phyloP scores from a whole-genome alignment of 176 grass and related monocot genomes.

The Oryza longistaminata region DNA sequence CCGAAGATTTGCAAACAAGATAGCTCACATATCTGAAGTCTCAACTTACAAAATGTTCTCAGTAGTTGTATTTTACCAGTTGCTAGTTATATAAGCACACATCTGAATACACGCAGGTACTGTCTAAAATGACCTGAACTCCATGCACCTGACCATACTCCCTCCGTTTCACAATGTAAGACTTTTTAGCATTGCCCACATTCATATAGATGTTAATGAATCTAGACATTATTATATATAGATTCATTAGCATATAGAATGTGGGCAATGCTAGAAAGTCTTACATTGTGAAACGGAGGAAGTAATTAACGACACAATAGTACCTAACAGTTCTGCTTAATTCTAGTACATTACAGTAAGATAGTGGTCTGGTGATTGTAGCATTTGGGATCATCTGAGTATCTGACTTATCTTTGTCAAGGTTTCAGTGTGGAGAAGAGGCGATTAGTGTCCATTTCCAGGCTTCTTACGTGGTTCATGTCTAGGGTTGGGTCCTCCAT shows the following conservation, averaged over 20 bases:
- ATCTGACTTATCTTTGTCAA: neutral
- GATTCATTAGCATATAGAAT: no score
- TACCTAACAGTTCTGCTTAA: neutral
- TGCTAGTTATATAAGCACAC: neutral
- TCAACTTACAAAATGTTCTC: neutral
- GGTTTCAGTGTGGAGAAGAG: neutral
- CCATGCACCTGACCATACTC: neutral
- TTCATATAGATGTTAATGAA: no score
- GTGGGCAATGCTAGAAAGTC: no score
- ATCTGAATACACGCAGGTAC: neutral
- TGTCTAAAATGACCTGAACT: neutral
- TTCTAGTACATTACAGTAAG: conserved; percentile 8
- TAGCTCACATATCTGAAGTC: neutral
- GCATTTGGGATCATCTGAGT: neutral
- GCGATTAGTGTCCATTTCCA: conserved; percentile 45
- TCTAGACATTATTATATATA: no score
- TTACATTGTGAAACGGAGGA: no score
- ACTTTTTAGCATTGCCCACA: no score
- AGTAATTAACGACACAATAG: neutral
- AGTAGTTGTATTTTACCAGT: neutral
- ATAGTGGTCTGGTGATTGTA: neutral
- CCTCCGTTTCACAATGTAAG: no score
- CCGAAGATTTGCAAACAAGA: neutral
- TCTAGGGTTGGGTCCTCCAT: conserved; percentile 66
- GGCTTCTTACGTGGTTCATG: conserved; percentile 72